These are phyloP conservation scores for Plasmodium gaboni DNA, from an alignment of 169 alveolate species.

Conservation along the genomic window DNA sequence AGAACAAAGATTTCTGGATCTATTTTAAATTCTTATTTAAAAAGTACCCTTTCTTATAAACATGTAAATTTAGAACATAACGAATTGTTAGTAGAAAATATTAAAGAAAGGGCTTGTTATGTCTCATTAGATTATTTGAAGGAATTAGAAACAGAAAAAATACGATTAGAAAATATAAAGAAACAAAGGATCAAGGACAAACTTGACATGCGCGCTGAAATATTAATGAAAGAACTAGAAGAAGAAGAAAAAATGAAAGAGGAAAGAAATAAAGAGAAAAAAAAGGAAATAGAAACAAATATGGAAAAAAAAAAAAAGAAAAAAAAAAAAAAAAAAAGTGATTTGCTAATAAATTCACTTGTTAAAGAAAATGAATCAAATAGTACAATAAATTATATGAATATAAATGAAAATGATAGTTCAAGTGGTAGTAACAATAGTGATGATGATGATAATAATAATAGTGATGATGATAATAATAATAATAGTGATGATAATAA, in stretches of 20 bases:
- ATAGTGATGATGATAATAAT: no score
- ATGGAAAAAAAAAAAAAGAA: background rate
- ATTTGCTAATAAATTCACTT: background rate
- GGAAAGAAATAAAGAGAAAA: background rate
- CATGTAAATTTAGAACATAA: constrained; percentile 87
- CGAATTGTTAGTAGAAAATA: constrained; percentile 89
- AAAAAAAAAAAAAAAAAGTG: background rate
- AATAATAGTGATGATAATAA: background rate
- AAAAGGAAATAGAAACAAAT: background rate
- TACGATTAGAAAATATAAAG: constrained; percentile 28
- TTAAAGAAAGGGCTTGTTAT: constrained; percentile 80
- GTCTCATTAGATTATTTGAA: constrained; percentile 75
- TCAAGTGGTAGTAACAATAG: no score
- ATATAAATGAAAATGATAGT: no score
- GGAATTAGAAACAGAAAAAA: constrained; percentile 44
- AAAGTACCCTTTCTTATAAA: constrained; percentile 84
- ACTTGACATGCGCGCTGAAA: constrained; percentile 19
- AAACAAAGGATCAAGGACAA: constrained; percentile 13
- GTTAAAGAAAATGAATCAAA: no score
- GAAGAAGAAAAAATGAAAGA: constrained; percentile 1
- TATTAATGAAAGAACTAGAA: constrained; percentile 16
- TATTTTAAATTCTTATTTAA: constrained; percentile 85
- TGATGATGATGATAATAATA: no score
- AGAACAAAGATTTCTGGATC: constrained; percentile 86
- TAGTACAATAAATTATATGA: no score